phyloP scores from a whole-genome alignment of 2,329 filamentous ascomycete species.

The Verticillium alfalfae region DNA sequence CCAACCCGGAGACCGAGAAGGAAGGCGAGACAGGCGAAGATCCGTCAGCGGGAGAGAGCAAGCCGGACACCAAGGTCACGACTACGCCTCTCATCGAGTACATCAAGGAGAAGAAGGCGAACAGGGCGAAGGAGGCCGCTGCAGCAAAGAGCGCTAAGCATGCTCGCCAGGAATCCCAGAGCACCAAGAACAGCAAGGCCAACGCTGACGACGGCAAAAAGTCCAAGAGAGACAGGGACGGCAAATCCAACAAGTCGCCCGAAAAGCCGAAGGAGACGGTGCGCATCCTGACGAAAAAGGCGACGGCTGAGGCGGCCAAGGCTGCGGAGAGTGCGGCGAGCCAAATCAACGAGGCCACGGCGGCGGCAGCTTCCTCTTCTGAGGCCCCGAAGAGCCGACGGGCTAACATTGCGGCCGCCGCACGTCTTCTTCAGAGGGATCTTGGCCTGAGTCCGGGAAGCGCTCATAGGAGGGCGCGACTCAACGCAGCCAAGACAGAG shows the following conservation, averaged over 20 bases:
- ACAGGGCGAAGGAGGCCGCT: conserved; percentile 53
- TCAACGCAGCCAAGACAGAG: conserved; percentile 53
- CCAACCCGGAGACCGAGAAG: conserved; percentile 55
- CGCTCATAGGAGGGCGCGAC: conserved; percentile 54
- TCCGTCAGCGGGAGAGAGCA: conserved; percentile 43
- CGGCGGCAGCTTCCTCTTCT: conserved; percentile 2
- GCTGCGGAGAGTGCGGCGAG: conserved; percentile 35
- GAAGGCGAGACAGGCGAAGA: conserved; percentile 39
- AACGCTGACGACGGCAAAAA: conserved; percentile 53
- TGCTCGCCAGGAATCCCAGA: conserved; percentile 45
- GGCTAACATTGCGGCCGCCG: conserved; percentile 57
- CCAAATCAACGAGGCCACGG: conserved; percentile 24
- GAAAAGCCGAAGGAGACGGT: conserved; percentile 53
- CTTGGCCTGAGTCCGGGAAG: conserved; percentile 59
- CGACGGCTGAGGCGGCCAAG: conserved; percentile 42
- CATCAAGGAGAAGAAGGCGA: conserved; percentile 86
- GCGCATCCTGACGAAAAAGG: conserved; percentile 58
- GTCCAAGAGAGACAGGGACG: conserved; percentile 52
- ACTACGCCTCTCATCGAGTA: conserved; percentile 88
- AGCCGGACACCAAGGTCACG: conserved; percentile 57
- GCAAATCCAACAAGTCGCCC: conserved; percentile 43
- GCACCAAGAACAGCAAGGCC: conserved; percentile 39
- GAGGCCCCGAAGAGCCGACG: conserved; percentile 49
- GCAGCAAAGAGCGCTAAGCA: conserved; percentile 53
- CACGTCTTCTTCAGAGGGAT: conserved; percentile 60